Conservation (phyloP, 352 stramenopile species). For the Globisporangium nagaii region DNA sequence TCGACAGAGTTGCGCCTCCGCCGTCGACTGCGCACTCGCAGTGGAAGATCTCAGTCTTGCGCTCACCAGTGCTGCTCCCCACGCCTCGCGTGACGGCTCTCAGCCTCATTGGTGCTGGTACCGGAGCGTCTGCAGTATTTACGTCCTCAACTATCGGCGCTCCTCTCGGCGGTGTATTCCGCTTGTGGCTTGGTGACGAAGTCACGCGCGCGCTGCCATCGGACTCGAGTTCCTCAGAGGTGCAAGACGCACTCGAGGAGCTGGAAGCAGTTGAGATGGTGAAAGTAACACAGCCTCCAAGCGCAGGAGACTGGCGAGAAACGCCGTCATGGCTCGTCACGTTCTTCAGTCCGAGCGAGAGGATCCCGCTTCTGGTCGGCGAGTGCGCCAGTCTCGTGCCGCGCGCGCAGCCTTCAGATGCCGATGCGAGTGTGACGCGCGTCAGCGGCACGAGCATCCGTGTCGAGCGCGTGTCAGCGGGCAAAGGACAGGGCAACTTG, state of each 20-base stretch:
- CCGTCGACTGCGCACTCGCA: not conserved
- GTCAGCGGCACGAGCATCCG: slow-evolving; percentile 3
- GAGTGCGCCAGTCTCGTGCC: slow-evolving; percentile 9
- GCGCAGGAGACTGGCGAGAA: not conserved
- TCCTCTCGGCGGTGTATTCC: slow-evolving; percentile 21
- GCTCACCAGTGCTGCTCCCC: slow-evolving; percentile 1
- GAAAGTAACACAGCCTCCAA: slow-evolving; percentile 1
- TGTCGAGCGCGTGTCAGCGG: slow-evolving; percentile 14
- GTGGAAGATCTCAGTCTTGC: slow-evolving; percentile 9
- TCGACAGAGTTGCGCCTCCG: slow-evolving; percentile 6
- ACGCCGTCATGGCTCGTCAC: slow-evolving; percentile 26
- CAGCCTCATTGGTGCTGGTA: slow-evolving; percentile 1
- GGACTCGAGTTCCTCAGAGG: slow-evolving; percentile 5
- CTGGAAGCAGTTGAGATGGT: slow-evolving; percentile 19
- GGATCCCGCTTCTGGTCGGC: slow-evolving; percentile 19
- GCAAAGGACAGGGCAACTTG: slow-evolving; percentile 21
- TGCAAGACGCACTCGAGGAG: slow-evolving; percentile 31
- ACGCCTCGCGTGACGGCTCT: not conserved
- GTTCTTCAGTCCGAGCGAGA: slow-evolving; percentile 27
- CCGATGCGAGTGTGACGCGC: not conserved
- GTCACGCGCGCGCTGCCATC: slow-evolving; percentile 3
- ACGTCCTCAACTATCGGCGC: not conserved
- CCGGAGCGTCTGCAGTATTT: not conserved
- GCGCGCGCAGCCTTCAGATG: slow-evolving; percentile 9
- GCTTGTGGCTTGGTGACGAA: slow-evolving; percentile 19